Evolutionary conservation across 2,329 filamentous ascomycete genomes (phyloP), one percentile per base, ranked within the genome.

Genomic region (Fusarium luffae): DNA sequence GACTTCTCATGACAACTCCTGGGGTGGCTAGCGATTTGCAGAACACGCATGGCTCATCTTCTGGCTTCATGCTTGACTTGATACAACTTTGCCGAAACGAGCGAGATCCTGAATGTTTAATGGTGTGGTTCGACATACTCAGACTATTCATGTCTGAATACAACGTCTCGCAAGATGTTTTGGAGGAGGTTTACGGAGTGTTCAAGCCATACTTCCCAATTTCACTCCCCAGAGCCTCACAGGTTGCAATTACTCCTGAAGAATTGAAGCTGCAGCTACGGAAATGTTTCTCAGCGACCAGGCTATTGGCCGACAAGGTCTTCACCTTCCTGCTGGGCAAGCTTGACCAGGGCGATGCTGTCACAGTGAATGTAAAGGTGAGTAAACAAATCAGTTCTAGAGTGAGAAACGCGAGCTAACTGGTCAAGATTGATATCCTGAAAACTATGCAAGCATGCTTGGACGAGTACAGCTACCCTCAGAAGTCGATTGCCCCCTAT

Each of bases 151-250:
- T 88, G 11, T 75, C 79, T 4, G 79, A 81, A 16, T 88, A 85
- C 54, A 78, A 79, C 0, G 79, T 83, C 1, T 82, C 85, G 0
- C 66, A 81, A 7, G 83, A 85, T 11, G 78, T 86, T 4, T 78
- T 83, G 11, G 82, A 83, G 32, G 82, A 85, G 58, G 80, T 86
- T 4, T 89, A 88, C 74, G 83, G 83, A 57, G 78, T 83, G 2
- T 88, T 88, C 76, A 88, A 88, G 16, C 85, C 85, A 30, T 89
- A 89, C 74, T 89, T 88, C 66, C 87, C 87, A 18, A 89, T 89
- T 58, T 87, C 86, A 1, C 77, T 89, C 44, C 80, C 80, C 16
- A 82, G 86, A 28, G 82, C 82, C 57, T 83, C 86, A 0, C 82
- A 84, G 25, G 84, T 83, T 34, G 82, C 82, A 8, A 82, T 89